Base-by-base conservation (phyloP, 441 rosid species). In the Populus hybrid region DNA sequence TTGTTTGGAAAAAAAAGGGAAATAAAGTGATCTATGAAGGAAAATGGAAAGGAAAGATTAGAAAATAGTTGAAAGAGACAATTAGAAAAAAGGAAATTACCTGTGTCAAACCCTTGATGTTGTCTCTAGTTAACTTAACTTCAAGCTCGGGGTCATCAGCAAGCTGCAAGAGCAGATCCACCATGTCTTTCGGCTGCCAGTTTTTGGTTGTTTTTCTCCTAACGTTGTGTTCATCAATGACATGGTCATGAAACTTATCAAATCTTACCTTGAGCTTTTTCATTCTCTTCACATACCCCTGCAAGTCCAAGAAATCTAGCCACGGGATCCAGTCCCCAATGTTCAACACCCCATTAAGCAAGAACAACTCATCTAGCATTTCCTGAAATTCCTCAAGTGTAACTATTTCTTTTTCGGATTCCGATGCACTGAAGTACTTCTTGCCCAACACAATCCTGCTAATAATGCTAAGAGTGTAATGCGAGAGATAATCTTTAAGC, bases 401-500 rank as follows among this genome's bases (percentile, higher is more conserved):
- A 12, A 76, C 69, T 3, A 81, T 66, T 4, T 78, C 28, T 21
- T 30, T 32, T 10, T 67, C 74, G 28, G 3, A 6, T 6, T 77
- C 36, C 3, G 72, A 54, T 67, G 77, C 76, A 5, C 46, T 23
- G 11, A 73, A 66, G 42, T 81, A 86, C 73, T 84, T 84, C 67
- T 83, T 84, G 1, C 87, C 87, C 67, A 86, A 10, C 35, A 86
- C 84, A 11, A 82, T 80, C 46, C 85, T 73, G 71, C 87, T 84
- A 0, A 84, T 67, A 36, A 82, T 24, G 23, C 76, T 84, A 0
- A 86, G 83, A 18, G 35, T 79, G 28, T 75, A 11, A 3, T 66
- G 63, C 0, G 82, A 77, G 4, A 87, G 83, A 24, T 82, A 83
- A 21, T 82, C 81, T 73, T 79, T 85, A 10, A 87, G 74, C 24